These are phyloP conservation scores for Sambucus nigra DNA, from an alignment of 129 eudicot genomes.

Conservation along the genomic window DNA sequence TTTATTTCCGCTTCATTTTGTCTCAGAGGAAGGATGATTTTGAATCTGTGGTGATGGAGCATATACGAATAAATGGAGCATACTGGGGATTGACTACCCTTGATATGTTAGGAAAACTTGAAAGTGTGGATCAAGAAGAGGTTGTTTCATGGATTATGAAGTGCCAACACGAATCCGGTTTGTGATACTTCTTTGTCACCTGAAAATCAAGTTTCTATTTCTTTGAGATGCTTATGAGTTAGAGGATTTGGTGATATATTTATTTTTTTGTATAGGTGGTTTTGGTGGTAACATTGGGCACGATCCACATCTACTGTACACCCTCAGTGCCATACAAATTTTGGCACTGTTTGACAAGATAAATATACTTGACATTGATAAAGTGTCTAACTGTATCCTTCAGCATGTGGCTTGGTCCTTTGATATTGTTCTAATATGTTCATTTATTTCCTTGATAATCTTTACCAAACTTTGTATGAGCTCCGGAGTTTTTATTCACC, in stretches of 20 bases:
- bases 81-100: conserved; percentile 91
- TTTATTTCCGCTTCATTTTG: background rate
- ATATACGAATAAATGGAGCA: conserved; percentile 79
- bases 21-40: conserved; percentile 52
- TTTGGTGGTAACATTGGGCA: conserved; percentile 92
- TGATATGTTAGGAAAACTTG: conserved; percentile 67
- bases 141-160: conserved; percentile 83
- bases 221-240: background rate
- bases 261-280: conserved; percentile 44
- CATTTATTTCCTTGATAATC: background rate
- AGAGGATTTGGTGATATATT: background rate
- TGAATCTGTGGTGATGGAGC: conserved; percentile 73
- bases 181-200: background rate
- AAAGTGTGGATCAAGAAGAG: conserved; percentile 59
- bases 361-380: conserved; percentile 52
- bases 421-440: background rate
- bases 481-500: no score
- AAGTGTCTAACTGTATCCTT: conserved; percentile 64
- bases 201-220: background rate
- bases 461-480: no score
- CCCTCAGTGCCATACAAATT: conserved; percentile 84
- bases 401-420: background rate
- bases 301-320: conserved; percentile 74
- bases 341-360: conserved; percentile 69
- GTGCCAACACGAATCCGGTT: conserved; percentile 86